phyloP scores from a whole-genome alignment of 129 eudicot genomes.

The Chrysanthemum makinoi region DNA sequence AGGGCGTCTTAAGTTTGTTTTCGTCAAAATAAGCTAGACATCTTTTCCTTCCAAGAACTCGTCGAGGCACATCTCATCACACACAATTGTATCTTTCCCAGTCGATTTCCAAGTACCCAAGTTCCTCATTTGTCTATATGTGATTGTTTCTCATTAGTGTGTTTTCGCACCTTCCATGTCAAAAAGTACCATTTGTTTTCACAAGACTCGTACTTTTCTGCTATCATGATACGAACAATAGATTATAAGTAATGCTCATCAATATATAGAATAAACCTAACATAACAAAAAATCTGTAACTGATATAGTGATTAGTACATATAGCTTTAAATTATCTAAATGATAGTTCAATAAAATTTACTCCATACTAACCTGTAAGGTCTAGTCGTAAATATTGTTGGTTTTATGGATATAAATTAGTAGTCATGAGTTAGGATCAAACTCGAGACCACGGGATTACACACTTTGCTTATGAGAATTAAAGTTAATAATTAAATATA shows the following conservation, averaged over 20 bases:
- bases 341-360: no score
- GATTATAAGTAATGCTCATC: no score
- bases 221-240: not conserved
- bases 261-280: no score
- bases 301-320: no score
- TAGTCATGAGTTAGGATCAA: no score
- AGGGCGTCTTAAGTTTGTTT: not conserved
- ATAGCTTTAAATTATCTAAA: no score
- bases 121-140: not conserved
- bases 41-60: not conserved
- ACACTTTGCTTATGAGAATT: no score
- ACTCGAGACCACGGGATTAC: no score
- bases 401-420: no score
- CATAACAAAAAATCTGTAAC: no score
- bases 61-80: not conserved
- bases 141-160: not conserved
- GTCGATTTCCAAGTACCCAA: not conserved
- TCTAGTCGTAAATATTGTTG: slow-evolving; percentile 7
- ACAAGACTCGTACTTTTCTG: not conserved
- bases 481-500: no score
- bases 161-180: not conserved
- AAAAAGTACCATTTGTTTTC: not conserved
- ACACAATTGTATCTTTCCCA: not conserved
- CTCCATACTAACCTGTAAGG: not conserved
- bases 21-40: not conserved